phyloP scores from a whole-genome alignment of 2,329 filamentous ascomycete species.

The Nemania bipapillata region DNA sequence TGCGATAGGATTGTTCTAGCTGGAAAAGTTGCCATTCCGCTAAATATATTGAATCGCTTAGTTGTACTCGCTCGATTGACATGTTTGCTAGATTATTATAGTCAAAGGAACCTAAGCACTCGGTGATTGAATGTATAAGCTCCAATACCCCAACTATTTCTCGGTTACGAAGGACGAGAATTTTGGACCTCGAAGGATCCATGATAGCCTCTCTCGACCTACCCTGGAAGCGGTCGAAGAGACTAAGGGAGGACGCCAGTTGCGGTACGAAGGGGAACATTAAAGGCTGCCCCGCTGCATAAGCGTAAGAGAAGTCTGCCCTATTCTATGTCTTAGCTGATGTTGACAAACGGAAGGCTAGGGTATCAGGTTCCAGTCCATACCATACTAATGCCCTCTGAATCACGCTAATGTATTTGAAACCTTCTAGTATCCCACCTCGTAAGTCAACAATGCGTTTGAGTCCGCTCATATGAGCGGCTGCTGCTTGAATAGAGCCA shows the following conservation, averaged over 20 bases:
- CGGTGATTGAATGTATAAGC: conserved; percentile 47
- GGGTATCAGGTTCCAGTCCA: conserved; percentile 16
- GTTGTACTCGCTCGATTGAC: conserved; percentile 46
- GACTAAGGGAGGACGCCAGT: conserved; percentile 46
- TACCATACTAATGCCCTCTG: conserved; percentile 51
- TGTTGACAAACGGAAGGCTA: not conserved
- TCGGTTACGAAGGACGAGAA: conserved; percentile 44
- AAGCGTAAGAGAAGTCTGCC: conserved; percentile 52
- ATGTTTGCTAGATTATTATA: conserved; percentile 48
- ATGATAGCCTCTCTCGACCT: conserved; percentile 43
- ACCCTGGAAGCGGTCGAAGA: conserved; percentile 47
- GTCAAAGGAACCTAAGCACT: conserved; percentile 50
- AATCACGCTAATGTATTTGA: conserved; percentile 48
- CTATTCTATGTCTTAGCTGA: conserved; percentile 39
- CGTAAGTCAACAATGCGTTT: conserved; percentile 51
- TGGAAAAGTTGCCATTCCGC: conserved; percentile 50
- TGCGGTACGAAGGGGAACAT: conserved; percentile 50
- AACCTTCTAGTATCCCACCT: conserved; percentile 49
- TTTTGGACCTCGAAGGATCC: conserved; percentile 33
- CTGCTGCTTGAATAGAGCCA: conserved; percentile 48
- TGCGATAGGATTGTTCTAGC: conserved; percentile 44
- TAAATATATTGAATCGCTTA: conserved; percentile 51
- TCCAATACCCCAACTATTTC: conserved; percentile 49
- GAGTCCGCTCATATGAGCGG: conserved; percentile 50
- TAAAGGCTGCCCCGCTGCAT: conserved; percentile 47